Conservation (phyloP, 495 filamentous ascomycete genomes). For the Aspergillus homomorphus region DNA sequence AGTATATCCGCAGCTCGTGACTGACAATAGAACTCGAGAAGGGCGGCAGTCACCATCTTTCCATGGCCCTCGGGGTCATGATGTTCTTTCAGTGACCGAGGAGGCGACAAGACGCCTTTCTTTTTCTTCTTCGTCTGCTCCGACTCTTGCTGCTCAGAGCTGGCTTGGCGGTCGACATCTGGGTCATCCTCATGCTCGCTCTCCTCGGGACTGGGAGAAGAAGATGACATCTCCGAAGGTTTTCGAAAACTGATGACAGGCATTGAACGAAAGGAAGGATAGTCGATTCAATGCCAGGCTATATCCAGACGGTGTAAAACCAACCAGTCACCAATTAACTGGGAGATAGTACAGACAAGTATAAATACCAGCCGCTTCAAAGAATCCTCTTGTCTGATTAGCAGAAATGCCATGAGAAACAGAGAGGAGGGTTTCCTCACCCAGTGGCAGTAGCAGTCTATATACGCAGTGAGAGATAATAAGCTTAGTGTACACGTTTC, state of each 20-base stretch:
- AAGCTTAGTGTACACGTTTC: neutral
- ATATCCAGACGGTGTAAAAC: conserved; percentile 10
- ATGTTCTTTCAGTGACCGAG: conserved; percentile 2
- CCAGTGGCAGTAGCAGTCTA: neutral
- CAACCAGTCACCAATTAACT: conserved; percentile 11
- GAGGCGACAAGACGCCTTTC: conserved; percentile 12
- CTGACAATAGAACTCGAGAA: conserved; percentile 47
- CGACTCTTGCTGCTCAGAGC: neutral
- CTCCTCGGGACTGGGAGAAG: conserved; percentile 28
- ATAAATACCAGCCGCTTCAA: neutral
- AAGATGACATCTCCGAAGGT: conserved; percentile 41
- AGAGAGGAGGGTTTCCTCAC: neutral
- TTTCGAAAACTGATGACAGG: conserved; percentile 38
- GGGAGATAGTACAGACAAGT: neutral
- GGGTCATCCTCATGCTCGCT: conserved; percentile 17
- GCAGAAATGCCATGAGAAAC: neutral
- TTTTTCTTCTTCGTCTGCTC: neutral
- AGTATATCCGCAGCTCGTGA: conserved; percentile 45
- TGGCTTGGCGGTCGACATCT: neutral
- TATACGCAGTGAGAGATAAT: neutral
- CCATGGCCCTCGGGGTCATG: conserved; percentile 36
- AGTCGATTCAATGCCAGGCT: conserved; percentile 1
- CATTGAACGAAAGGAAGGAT: neutral
- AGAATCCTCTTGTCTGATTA: neutral
- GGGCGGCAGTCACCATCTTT: conserved; percentile 42